These are phyloP conservation scores for Saraca asoca DNA, from an alignment of 331 rosid genomes.

Conservation along the genomic window DNA sequence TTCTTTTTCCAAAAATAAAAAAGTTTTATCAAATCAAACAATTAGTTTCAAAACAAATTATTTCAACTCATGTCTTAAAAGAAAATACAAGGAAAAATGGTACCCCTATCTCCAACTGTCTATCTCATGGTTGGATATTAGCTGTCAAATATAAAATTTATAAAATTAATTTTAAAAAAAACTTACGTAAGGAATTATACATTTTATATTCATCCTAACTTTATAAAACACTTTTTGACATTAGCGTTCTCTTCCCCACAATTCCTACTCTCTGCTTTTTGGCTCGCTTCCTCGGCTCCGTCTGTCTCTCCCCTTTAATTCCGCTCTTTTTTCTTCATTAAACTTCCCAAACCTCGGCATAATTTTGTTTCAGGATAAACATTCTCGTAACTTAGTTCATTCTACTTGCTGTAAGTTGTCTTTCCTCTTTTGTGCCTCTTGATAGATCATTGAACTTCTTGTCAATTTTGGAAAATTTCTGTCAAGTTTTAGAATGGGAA, in stretches of 20 bases:
- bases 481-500: neutral
- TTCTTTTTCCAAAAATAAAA: too few relatives aligned
- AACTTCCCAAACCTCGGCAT: neutral
- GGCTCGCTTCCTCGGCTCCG: slow-evolving; percentile 6
- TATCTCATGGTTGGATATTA: slow-evolving; percentile 65
- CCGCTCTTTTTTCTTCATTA: slow-evolving; percentile 16
- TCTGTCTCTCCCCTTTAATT: neutral
- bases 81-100: too few relatives aligned
- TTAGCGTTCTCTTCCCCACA: slow-evolving; percentile 8
- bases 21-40: too few relatives aligned
- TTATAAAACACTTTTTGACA: slow-evolving; percentile 49
- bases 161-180: slow-evolving; percentile 2
- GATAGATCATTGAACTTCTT: too few relatives aligned
- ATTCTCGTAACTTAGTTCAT: too few relatives aligned
- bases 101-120: neutral
- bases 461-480: too few relatives aligned
- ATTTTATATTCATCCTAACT: slow-evolving; percentile 33
- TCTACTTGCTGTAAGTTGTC: too few relatives aligned
- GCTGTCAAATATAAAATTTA: slow-evolving; percentile 60
- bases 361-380: neutral
- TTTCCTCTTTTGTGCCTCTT: too few relatives aligned
- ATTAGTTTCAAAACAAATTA: too few relatives aligned
- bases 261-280: neutral
- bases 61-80: too few relatives aligned
- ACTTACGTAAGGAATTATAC: slow-evolving; percentile 28